Evolutionary conservation across 352 stramenopile species (phyloP), one percentile per base, ranked within the genome.

Genomic region (Phytophthora meadii): DNA sequence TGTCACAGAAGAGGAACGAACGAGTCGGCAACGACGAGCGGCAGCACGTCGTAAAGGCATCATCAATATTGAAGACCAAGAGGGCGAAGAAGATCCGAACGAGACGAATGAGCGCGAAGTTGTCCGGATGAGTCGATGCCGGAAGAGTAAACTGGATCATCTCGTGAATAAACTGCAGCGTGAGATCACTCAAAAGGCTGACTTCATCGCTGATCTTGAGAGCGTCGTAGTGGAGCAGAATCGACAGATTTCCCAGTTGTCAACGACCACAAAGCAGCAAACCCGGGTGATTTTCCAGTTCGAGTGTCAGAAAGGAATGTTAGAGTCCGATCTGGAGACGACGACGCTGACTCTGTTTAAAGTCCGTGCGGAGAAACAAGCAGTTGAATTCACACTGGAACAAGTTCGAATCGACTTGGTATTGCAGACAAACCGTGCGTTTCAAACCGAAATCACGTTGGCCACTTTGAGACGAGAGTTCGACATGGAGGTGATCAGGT

Each of bases 71-170:
- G 50, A 58, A 14, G 51, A 27, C 10, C 15, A 55, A 0, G 57
- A 32, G 8, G 57, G 70, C 11, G 61, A 54, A 0, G 56, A 69
- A 39, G 56, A 59, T 34, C 9, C 30, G 32, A 24, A 3, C 51
- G 56, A 8, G 50, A 61, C 6, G 14, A 37, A 36, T 1, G 55
- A 70, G 15, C 56, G 62, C 3, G 74, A 84, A 52, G 41, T 83
- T 14, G 66, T 82, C 7, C 76, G 77, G 1, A 90, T 90, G 82
- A 91, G 82, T 41, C 76, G 77, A 5, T 90, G 87, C 27, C 70
- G 81, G 11, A 87, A 87, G 39, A 92, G 70, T 40, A 90, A 92
- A 37, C 68, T 92, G 22, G 84, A 90, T 36, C 74, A 75, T 3
- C 66, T 84, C 7, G 76, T 90, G 17, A 83, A 72, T 37, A 88